phyloP scores from a whole-genome alignment of 495 filamentous ascomycete genomes.

The Extremus antarcticus region DNA sequence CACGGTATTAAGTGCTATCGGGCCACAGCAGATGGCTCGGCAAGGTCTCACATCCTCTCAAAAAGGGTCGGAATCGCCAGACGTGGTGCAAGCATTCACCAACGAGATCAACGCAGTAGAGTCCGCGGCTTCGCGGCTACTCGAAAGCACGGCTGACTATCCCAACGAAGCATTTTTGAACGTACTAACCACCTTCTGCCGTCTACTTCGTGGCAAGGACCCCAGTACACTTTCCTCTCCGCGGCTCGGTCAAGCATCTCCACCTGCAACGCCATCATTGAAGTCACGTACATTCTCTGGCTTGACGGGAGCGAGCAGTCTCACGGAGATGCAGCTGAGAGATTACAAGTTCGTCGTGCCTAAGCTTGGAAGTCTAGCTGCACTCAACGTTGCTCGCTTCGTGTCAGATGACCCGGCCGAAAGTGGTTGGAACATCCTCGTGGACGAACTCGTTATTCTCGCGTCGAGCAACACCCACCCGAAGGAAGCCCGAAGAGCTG shows the following conservation, averaged over 20 bases:
- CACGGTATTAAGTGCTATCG: constrained; percentile 58
- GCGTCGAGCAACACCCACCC: constrained; percentile 60
- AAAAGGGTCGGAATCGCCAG: constrained; percentile 15
- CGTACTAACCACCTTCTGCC: constrained; percentile 61
- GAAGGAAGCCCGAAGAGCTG: constrained; percentile 58
- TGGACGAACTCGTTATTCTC: constrained; percentile 53
- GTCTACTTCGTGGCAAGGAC: constrained; percentile 31
- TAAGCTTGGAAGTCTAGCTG: constrained; percentile 66
- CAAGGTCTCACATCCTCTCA: neutral
- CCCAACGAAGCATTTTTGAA: constrained; percentile 71
- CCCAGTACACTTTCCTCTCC: neutral
- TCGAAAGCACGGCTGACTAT: constrained; percentile 83
- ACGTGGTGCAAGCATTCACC: constrained; percentile 49
- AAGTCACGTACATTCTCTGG: constrained; percentile 34
- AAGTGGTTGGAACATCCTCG: constrained; percentile 68
- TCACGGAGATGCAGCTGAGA: constrained; percentile 36
- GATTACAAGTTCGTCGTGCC: constrained; percentile 70
- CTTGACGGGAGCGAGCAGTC: constrained; percentile 32
- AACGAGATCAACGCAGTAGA: constrained; percentile 80
- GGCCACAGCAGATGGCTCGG: constrained; percentile 11
- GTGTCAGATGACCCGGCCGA: constrained; percentile 48
- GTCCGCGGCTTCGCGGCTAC: constrained; percentile 70
- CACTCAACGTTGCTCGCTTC: constrained; percentile 68
- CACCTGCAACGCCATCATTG: constrained; percentile 30
- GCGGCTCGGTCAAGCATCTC: neutral